Percentiles rank a stretch among this genome's conserved stretches.
These are phyloP conservation scores for Cordia subcordata DNA, from an alignment of 257 asterid genomes.

Conservation along the genomic window DNA sequence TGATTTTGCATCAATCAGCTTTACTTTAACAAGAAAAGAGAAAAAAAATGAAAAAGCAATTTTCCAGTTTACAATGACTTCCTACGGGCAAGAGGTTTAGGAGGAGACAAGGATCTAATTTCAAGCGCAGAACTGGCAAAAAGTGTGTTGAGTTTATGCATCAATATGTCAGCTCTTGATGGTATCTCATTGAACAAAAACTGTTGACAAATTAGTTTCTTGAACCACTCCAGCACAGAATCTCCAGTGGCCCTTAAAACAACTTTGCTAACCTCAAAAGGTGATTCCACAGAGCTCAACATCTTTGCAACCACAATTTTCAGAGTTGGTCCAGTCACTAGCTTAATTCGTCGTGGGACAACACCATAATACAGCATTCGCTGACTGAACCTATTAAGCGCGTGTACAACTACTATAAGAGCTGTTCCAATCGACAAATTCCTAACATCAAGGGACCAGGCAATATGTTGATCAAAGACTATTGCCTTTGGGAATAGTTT, in stretches of 20 bases:
- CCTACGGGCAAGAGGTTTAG: conserved; percentile 61
- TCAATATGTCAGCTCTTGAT: conserved; percentile 86
- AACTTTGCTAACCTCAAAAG: conserved; percentile 98
- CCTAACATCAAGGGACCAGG: conserved; percentile 98
- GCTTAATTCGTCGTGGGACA: conserved; percentile 85
- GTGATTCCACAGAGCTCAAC: conserved; percentile 76
- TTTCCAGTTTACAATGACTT: conserved; percentile 35
- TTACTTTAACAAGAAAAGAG: conserved; percentile 4
- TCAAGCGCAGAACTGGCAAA: conserved; percentile 98
- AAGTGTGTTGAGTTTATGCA: conserved; percentile 85
- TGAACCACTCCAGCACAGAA: conserved; percentile 72
- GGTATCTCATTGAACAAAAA: conserved; percentile 94
- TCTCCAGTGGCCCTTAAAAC: conserved; percentile 97
- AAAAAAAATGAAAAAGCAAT: conserved; percentile 2
- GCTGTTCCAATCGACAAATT: conserved; percentile 96
- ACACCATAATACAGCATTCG: conserved; percentile 94
- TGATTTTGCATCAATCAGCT: background rate
- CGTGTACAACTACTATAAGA: conserved; percentile 85
- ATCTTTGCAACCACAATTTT: conserved; percentile 83
- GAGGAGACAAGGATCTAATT: conserved; percentile 86
- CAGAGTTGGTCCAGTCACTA: conserved; percentile 94
- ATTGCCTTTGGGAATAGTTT: conserved; percentile 96
- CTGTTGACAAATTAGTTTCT: conserved; percentile 93
- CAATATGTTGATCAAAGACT: conserved; percentile 92
- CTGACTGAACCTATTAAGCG: conserved; percentile 94